Percentiles rank a stretch among this genome's conserved stretches.
Conservation (phyloP, 371 early-diverging fungal species). For the Syncephalastrum sp. region DNA sequence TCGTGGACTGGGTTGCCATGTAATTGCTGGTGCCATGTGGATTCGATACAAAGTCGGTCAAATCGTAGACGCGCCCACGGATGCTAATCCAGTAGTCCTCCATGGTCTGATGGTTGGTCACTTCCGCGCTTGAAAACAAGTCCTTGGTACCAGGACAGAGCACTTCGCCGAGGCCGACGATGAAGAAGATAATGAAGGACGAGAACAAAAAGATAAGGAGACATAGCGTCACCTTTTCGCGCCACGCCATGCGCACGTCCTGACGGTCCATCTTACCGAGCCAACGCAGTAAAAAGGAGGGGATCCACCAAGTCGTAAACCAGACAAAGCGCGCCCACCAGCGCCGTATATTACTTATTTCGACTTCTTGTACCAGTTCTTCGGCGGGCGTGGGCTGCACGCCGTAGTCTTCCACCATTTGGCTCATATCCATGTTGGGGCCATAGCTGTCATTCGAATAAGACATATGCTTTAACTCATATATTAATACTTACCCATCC, state of each 20-base stretch:
- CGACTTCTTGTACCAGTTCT: constrained; percentile 37
- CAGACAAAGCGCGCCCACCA: constrained; percentile 75
- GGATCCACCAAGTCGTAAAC: constrained; percentile 77
- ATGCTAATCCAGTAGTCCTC: constrained; percentile 57
- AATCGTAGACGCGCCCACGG: constrained; percentile 80
- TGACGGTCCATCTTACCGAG: constrained; percentile 80
- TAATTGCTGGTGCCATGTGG: constrained; percentile 53
- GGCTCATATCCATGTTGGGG: constrained; percentile 47
- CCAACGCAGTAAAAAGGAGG: constrained; percentile 52
- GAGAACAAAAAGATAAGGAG: constrained; percentile 63
- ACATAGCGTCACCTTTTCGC: constrained; percentile 87
- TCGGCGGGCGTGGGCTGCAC: constrained; percentile 8
- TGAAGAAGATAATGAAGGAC: constrained; percentile 53
- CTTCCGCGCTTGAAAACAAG: constrained; percentile 45
- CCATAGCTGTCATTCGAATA: constrained; percentile 3
- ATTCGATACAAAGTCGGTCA: constrained; percentile 62
- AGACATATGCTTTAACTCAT: not conserved
- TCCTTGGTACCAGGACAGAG: constrained; percentile 58
- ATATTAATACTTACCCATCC: constrained; percentile 9
- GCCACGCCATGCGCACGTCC: constrained; percentile 93
- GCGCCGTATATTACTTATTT: constrained; percentile 56
- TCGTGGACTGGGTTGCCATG: constrained; percentile 42
- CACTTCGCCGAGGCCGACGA: constrained; percentile 53
- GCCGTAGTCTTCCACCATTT: constrained; percentile 35
- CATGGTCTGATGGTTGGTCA: constrained; percentile 45